Conservation (phyloP, 805 yeast species). For the Candida piceae region DNA sequence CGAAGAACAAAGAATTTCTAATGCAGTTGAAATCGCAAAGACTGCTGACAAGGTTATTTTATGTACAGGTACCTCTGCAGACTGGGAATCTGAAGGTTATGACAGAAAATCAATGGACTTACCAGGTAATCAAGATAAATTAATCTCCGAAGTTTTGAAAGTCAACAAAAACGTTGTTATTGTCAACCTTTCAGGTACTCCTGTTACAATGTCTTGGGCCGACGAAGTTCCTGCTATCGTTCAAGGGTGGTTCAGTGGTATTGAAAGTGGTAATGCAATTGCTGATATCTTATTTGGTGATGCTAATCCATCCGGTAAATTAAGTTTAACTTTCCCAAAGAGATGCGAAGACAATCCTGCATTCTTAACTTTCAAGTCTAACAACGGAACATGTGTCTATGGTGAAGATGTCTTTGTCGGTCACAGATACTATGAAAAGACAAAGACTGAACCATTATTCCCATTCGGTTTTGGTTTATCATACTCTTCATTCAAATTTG, state of each 20-base stretch:
- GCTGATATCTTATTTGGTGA: constrained; percentile 43
- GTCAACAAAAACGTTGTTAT: constrained; percentile 33
- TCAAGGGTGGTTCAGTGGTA: constrained; percentile 37
- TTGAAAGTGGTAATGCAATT: constrained; percentile 38
- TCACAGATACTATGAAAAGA: constrained; percentile 38
- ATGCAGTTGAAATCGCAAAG: constrained; percentile 33
- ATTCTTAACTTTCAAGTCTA: constrained; percentile 32
- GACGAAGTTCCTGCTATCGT: constrained; percentile 26
- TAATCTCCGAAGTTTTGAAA: constrained; percentile 28
- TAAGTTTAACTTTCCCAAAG: constrained; percentile 37
- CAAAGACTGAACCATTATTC: constrained; percentile 31
- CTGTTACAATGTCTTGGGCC: constrained; percentile 39
- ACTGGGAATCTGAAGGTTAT: constrained; percentile 39
- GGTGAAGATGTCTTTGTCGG: constrained; percentile 45
- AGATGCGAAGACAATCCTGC: constrained; percentile 32
- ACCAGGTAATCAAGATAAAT: constrained; percentile 32
- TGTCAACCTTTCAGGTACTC: constrained; percentile 38
- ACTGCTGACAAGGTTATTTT: constrained; percentile 33
- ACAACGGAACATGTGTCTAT: constrained; percentile 33
- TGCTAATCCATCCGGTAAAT: constrained; percentile 38
- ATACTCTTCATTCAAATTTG: constrained; percentile 33
- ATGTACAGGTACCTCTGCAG: constrained; percentile 33
- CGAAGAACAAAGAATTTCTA: constrained; percentile 10
- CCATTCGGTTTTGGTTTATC: constrained; percentile 44
- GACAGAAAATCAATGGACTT: constrained; percentile 34